Percentiles rank a stretch among this genome's conserved stretches.
These are phyloP conservation scores for Yamadazyma spencermartinsiae DNA, from an alignment of 1,139 yeast species.

Conservation along the genomic window DNA sequence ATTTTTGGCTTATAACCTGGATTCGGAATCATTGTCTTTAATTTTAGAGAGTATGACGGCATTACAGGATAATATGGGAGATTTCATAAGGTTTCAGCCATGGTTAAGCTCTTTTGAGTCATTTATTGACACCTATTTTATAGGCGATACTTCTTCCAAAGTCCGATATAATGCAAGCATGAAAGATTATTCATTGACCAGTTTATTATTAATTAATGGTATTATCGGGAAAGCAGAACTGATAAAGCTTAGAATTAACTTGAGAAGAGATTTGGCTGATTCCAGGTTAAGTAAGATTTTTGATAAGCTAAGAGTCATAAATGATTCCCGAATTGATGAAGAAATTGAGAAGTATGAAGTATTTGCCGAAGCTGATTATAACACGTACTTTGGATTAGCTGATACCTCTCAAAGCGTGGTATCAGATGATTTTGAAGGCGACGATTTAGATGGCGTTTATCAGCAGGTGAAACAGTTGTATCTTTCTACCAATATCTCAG, in stretches of 20 bases:
- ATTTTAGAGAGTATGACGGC: slow-evolving; percentile 35
- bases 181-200: slow-evolving; percentile 45
- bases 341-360: slow-evolving; percentile 46
- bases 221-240: slow-evolving; percentile 38
- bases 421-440: slow-evolving; percentile 11
- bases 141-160: slow-evolving; percentile 17
- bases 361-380: slow-evolving; percentile 42
- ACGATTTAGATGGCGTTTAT: slow-evolving; percentile 22
- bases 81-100: slow-evolving; percentile 39
- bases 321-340: slow-evolving; percentile 42
- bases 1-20: slow-evolving; percentile 31
- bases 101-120: slow-evolving; percentile 43
- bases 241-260: slow-evolving; percentile 28
- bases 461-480: slow-evolving; percentile 16
- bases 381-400: slow-evolving; percentile 18
- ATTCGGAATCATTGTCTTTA: slow-evolving; percentile 24
- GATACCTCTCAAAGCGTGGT: slow-evolving; percentile 14
- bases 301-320: slow-evolving; percentile 35
- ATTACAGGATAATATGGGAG: slow-evolving; percentile 39
- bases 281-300: slow-evolving; percentile 41
- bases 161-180: slow-evolving; percentile 21
- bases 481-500: slow-evolving; percentile 12
- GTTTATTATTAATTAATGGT: slow-evolving; percentile 45
- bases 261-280: slow-evolving; percentile 44
- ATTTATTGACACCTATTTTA: slow-evolving; percentile 32